These are phyloP conservation scores for Rhizopogon vesiculosus DNA, from an alignment of 768 basidiomycete genomes.

Conservation along the genomic window DNA sequence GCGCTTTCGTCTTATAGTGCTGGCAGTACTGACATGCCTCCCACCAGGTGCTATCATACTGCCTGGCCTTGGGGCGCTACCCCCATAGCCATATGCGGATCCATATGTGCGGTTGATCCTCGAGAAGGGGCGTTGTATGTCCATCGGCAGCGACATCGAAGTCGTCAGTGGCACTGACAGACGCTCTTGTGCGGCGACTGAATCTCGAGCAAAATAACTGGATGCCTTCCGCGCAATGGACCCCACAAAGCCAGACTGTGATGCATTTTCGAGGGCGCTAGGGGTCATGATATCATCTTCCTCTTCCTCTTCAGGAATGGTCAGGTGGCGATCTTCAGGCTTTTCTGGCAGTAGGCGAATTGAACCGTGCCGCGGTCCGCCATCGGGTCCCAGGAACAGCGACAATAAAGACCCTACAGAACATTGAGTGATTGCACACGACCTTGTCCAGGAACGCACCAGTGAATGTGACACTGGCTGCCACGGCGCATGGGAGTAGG, in stretches of 20 bases:
- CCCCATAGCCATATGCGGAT: constrained; percentile 76
- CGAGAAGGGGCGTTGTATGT: constrained; percentile 45
- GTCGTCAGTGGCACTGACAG: constrained; percentile 44
- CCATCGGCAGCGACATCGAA: constrained; percentile 27
- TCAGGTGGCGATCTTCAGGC: constrained; percentile 32
- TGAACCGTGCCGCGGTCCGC: constrained; percentile 81
- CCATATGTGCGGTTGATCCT: constrained; percentile 62
- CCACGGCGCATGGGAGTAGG: constrained; percentile 79
- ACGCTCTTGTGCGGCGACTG: constrained; percentile 29
- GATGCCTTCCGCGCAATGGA: constrained; percentile 48
- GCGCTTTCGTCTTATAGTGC: constrained; percentile 46
- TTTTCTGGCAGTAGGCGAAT: constrained; percentile 87
- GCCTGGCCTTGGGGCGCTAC: constrained; percentile 45
- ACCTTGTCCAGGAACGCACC: constrained; percentile 37
- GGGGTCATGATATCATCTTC: constrained; percentile 26
- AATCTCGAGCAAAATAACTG: constrained; percentile 49
- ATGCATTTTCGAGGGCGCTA: constrained; percentile 40
- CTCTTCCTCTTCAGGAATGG: constrained; percentile 71
- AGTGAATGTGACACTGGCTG: constrained; percentile 67
- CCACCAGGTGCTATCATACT: constrained; percentile 40
- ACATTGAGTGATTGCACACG: neutral
- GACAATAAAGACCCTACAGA: constrained; percentile 74
- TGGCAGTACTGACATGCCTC: constrained; percentile 51
- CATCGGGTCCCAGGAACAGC: constrained; percentile 87
- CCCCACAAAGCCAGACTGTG: constrained; percentile 30